phyloP scores from a whole-genome alignment of 176 grass and related monocot species.

The Chrysopogon serrulatus region DNA sequence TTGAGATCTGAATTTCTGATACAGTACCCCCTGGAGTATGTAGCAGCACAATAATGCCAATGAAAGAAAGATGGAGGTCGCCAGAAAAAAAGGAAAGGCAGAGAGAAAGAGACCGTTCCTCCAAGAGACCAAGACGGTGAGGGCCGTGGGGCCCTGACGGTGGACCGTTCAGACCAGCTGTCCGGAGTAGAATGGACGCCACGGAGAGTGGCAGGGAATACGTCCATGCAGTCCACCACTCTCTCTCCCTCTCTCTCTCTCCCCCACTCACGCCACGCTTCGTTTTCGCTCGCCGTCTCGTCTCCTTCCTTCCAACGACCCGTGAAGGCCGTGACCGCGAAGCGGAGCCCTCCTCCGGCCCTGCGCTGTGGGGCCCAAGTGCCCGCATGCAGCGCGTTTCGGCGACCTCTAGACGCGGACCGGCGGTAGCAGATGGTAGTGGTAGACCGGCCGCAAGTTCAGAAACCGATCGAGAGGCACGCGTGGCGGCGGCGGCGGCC shows the following conservation, averaged over 20 bases:
- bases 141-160: not conserved
- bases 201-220: conserved; percentile 11
- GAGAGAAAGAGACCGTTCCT: not conserved
- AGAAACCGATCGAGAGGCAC: not conserved
- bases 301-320: not conserved
- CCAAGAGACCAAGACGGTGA: not conserved
- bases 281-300: not conserved
- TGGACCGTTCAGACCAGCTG: conserved; percentile 35
- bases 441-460: not conserved
- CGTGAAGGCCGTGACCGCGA: not conserved
- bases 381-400: not conserved
- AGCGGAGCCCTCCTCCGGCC: not conserved
- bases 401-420: not conserved
- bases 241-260: not conserved
- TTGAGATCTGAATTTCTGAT: conserved; percentile 6
- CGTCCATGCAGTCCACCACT: not conserved
- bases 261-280: not conserved
- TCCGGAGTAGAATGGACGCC: conserved; percentile 51
- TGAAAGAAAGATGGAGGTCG: not conserved
- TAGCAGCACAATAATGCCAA: not conserved
- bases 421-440: not conserved
- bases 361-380: not conserved
- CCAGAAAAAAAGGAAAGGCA: too few species aligned
- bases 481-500: not conserved
- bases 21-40: not conserved